Conservation (phyloP, 1,139 yeast genomes). For the Yamadazyma mexicana region DNA sequence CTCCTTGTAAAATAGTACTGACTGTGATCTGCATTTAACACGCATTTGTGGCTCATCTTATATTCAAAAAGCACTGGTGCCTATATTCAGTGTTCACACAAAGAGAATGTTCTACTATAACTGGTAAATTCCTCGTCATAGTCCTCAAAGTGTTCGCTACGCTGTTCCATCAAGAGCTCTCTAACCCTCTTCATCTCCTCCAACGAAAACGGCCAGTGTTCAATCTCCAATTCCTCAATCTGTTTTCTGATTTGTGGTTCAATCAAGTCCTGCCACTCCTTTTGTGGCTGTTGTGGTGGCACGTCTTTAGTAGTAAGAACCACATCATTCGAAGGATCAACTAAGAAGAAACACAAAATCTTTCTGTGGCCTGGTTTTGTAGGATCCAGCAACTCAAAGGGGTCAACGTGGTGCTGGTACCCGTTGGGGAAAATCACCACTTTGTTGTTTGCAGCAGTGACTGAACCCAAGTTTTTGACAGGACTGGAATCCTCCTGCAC, state of each 20-base stretch:
- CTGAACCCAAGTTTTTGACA: conserved; percentile 23
- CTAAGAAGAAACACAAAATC: conserved; percentile 42
- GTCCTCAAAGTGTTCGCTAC: conserved; percentile 18
- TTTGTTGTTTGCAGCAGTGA: conserved; percentile 28
- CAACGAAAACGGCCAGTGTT: conserved; percentile 21
- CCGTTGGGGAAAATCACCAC: conserved; percentile 41
- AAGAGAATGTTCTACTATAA: conserved; percentile 5
- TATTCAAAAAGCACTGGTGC: too few species aligned
- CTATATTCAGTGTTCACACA: conserved; percentile 18
- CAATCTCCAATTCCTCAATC: not conserved
- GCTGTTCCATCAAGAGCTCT: conserved; percentile 35
- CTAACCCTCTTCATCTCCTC: conserved; percentile 29
- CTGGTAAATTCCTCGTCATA: conserved; percentile 7
- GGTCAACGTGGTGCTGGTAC: conserved; percentile 42
- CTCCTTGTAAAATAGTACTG: too few species aligned
- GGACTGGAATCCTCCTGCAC: conserved; percentile 29
- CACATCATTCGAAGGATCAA: conserved; percentile 35
- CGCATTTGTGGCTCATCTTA: too few species aligned
- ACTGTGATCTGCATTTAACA: too few species aligned
- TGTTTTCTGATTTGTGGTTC: conserved; percentile 4
- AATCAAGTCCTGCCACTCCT: conserved; percentile 27
- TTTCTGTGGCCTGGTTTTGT: conserved; percentile 40
- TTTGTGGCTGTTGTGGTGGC: conserved; percentile 42
- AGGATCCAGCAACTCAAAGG: conserved; percentile 36
- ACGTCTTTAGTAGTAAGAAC: conserved; percentile 33